Evolutionary conservation across 805 yeast species (phyloP).

Genomic region (Saccharomycopsis oosterbeekiorum): DNA sequence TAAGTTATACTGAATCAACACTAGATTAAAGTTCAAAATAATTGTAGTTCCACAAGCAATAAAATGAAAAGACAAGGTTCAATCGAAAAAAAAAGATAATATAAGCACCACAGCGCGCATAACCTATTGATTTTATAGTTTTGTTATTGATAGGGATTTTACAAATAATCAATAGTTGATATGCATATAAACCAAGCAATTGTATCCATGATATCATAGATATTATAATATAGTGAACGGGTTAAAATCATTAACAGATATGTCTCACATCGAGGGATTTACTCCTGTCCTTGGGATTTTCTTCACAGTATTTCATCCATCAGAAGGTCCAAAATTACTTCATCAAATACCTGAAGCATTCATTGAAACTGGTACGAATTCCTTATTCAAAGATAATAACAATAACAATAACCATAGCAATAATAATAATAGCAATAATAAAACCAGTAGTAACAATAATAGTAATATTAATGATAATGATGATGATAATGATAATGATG

Average conservation of each 20-base stretch:
- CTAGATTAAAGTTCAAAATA: not conserved
- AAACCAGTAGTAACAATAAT: too few relatives aligned
- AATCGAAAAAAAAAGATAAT: not conserved
- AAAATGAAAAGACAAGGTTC: not conserved
- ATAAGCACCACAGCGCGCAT: not conserved
- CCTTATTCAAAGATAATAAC: not conserved
- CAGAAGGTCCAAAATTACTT: constrained; percentile 86
- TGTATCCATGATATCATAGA: too few relatives aligned
- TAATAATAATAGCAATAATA: not conserved
- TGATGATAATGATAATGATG: too few relatives aligned
- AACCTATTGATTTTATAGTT: not conserved
- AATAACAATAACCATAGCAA: not conserved
- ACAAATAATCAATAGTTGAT: too few relatives aligned
- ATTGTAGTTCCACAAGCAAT: not conserved
- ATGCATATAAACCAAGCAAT: too few relatives aligned
- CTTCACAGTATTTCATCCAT: constrained; percentile 89
- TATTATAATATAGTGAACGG: too few relatives aligned
- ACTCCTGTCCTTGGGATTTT: constrained; percentile 84
- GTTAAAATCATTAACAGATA: not conserved
- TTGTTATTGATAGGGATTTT: not conserved
- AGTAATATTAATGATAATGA: too few relatives aligned
- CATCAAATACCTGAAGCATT: constrained; percentile 70
- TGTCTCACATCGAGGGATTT: constrained; percentile 42
- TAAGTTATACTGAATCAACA: too few relatives aligned
- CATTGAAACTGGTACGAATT: constrained; percentile 3